These are phyloP conservation scores for Fusarium devonianum DNA, from an alignment of 2,329 filamentous ascomycete genomes.

Conservation along the genomic window DNA sequence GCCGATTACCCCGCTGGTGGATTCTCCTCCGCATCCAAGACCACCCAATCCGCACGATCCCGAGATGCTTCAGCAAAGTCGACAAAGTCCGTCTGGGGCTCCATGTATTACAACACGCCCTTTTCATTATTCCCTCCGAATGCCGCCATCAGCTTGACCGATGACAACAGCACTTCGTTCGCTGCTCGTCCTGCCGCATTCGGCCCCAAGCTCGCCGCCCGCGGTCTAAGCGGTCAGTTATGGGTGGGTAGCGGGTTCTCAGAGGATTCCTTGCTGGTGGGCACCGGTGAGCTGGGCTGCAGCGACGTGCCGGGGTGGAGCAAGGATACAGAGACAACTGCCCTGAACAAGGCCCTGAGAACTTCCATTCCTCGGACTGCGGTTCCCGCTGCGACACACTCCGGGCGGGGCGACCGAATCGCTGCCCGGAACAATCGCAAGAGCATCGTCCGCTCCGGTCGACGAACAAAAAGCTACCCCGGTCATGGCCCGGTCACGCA, in stretches of 20 bases:
- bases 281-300: slow-evolving; percentile 89
- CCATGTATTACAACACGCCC: slow-evolving; percentile 76
- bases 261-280: slow-evolving; percentile 71
- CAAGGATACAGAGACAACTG: slow-evolving; percentile 61
- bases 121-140: slow-evolving; percentile 94
- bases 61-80: slow-evolving; percentile 20
- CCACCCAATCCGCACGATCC: slow-evolving; percentile 19
- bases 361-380: slow-evolving; percentile 34
- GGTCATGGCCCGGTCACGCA: slow-evolving; percentile 87
- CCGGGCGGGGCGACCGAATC: slow-evolving; percentile 43
- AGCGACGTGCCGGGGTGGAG: slow-evolving; percentile 93
- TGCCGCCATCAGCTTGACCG: slow-evolving; percentile 92
- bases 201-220: slow-evolving; percentile 77
- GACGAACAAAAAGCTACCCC: slow-evolving; percentile 57
- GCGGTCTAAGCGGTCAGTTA: slow-evolving; percentile 84
- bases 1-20: slow-evolving; percentile 41
- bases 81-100: slow-evolving; percentile 45
- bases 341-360: slow-evolving; percentile 51
- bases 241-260: slow-evolving; percentile 95
- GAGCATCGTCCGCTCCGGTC: slow-evolving; percentile 52
- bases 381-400: slow-evolving; percentile 28
- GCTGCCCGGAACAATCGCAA: slow-evolving; percentile 44
- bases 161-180: slow-evolving; percentile 98
- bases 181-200: slow-evolving; percentile 92
- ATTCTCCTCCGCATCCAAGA: slow-evolving; percentile 31